These are phyloP conservation scores for Trichomonas gallinae DNA, from an alignment of 208 protist species.

Conservation along the genomic window DNA sequence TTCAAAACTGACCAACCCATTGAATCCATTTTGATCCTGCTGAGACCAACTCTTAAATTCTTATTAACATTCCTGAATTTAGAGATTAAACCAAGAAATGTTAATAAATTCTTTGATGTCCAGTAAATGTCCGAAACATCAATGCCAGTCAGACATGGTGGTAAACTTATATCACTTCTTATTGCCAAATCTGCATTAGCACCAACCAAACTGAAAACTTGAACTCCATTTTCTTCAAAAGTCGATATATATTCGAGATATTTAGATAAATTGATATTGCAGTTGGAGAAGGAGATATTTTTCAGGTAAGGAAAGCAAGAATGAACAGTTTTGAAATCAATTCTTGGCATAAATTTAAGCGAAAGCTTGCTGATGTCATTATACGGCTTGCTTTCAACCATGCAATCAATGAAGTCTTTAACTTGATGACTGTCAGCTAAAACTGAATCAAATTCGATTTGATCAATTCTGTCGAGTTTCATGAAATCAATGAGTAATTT, in stretches of 20 bases:
- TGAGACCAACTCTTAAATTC: background rate
- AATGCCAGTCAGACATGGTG: background rate
- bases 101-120: background rate
- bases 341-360: background rate
- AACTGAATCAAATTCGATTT: background rate
- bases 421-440: background rate
- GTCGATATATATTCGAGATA: background rate
- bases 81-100: background rate
- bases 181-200: background rate
- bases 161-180: background rate
- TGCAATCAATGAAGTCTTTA: background rate
- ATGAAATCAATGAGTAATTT: background rate
- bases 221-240: background rate
- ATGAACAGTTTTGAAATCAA: background rate
- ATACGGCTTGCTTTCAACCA: background rate
- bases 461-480: background rate
- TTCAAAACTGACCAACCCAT: background rate
- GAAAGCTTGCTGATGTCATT: background rate
- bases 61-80: background rate
- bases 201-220: background rate
- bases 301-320: background rate
- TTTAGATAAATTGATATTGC: background rate
- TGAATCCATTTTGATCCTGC: background rate
- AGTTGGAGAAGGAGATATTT: background rate
- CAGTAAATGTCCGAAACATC: background rate